Conservation (phyloP, 495 filamentous ascomycete species). For the Chaetomium fimeti region DNA sequence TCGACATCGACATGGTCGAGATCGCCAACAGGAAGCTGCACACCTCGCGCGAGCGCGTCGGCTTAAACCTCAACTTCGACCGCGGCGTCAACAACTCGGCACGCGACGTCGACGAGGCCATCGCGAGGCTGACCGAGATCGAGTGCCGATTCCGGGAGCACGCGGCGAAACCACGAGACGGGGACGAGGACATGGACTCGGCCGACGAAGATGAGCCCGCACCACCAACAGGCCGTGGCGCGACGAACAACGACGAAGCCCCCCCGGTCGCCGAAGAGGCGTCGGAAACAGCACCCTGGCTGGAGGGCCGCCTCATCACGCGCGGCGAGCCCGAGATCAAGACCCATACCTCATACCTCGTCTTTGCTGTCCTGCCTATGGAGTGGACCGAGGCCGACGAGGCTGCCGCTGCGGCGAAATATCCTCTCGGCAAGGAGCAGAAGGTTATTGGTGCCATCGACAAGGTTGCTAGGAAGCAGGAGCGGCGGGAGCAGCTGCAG, state of each 20-base stretch:
- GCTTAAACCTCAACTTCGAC: conserved; percentile 47
- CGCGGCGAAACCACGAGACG: conserved; percentile 40
- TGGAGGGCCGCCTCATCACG: conserved; percentile 71
- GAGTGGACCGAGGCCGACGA: conserved; percentile 86
- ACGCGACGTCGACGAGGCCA: conserved; percentile 72
- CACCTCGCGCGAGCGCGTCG: conserved; percentile 76
- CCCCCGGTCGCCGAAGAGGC: conserved; percentile 4
- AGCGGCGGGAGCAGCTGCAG: conserved; percentile 46
- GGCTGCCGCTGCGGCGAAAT: conserved; percentile 59
- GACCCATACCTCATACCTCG: conserved; percentile 91
- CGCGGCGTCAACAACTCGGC: conserved; percentile 52
- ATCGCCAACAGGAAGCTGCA: conserved; percentile 73
- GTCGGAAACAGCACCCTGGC: conserved; percentile 35
- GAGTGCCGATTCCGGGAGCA: conserved; percentile 63
- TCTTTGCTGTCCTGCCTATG: conserved; percentile 85
- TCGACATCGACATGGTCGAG: conserved; percentile 91
- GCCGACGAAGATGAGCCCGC: conserved; percentile 20
- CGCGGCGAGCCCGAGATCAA: conserved; percentile 85
- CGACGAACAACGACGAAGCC: conserved; percentile 27
- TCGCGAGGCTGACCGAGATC: conserved; percentile 66
- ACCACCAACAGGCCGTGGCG: conserved; percentile 15
- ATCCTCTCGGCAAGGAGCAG: conserved; percentile 51
- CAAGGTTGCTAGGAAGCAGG: conserved; percentile 49
- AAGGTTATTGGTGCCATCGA: conserved; percentile 53
- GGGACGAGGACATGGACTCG: conserved; percentile 33